phyloP scores from a whole-genome alignment of 352 stramenopile species.

The Pythium brachiatum region DNA sequence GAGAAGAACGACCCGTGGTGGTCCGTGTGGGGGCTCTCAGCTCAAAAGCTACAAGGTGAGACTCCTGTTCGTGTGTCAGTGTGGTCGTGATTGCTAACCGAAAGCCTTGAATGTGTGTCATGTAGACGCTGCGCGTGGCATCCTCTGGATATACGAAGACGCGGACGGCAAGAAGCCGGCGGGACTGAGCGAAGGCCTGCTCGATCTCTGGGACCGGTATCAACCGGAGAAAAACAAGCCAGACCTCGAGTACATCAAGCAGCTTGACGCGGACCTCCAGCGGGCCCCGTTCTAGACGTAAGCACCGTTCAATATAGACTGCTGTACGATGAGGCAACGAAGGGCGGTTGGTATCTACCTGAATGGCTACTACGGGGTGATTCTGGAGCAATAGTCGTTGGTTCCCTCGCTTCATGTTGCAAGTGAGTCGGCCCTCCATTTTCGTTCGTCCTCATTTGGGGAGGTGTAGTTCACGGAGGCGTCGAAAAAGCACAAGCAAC shows the following conservation, averaged over 20 bases:
- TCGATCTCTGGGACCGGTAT: slow-evolving; percentile 50
- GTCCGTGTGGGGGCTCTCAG: slow-evolving; percentile 47
- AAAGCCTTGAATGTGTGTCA: background rate
- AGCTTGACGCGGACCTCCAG: slow-evolving; percentile 47
- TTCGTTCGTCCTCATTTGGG: too few relatives aligned
- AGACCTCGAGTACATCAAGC: slow-evolving; percentile 59
- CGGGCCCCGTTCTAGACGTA: background rate
- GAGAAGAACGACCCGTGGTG: slow-evolving; percentile 71
- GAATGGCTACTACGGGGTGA: too few relatives aligned
- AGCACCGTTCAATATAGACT: too few relatives aligned
- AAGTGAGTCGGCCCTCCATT: too few relatives aligned
- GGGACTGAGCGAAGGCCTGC: slow-evolving; percentile 45
- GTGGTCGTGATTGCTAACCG: background rate
- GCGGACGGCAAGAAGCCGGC: slow-evolving; percentile 24
- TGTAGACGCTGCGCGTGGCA: slow-evolving; percentile 44
- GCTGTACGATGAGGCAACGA: too few relatives aligned
- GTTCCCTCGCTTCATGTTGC: too few relatives aligned
- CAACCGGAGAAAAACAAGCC: slow-evolving; percentile 53
- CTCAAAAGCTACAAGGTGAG: slow-evolving; percentile 49
- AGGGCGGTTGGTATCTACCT: too few relatives aligned
- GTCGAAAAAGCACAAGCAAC: slow-evolving; percentile 24
- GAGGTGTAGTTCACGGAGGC: too few relatives aligned
- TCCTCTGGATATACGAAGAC: slow-evolving; percentile 74
- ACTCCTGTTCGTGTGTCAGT: background rate
- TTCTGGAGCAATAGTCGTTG: too few relatives aligned